Conservation (phyloP, 169 alveolate species). For the Babesia caballi region DNA sequence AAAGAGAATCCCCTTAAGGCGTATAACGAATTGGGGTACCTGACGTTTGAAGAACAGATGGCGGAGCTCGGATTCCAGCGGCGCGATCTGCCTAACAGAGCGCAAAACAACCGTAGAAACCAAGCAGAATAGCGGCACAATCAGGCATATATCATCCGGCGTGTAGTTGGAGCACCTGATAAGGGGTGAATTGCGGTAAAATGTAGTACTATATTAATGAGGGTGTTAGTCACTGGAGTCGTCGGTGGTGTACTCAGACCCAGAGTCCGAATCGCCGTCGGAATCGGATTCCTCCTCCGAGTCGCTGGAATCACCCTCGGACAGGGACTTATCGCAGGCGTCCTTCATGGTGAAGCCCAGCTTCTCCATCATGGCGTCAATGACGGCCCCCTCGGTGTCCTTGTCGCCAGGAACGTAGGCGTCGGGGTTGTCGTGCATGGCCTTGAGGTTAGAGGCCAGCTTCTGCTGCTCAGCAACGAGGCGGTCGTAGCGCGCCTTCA, state of each 20-base stretch:
- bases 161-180: too few species aligned
- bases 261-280: background rate
- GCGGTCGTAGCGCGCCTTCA: background rate
- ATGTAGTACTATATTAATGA: too few species aligned
- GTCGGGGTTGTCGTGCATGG: conserved; percentile 11
- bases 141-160: too few species aligned
- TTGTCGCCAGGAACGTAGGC: background rate
- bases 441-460: background rate
- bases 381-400: background rate
- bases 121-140: too few species aligned
- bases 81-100: too few species aligned
- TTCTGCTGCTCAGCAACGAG: background rate
- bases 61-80: conserved; percentile 6
- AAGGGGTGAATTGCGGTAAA: too few species aligned
- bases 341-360: conserved; percentile 22
- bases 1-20: conserved; percentile 37
- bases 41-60: background rate
- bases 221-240: too few species aligned
- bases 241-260: background rate
- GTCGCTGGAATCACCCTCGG: background rate
- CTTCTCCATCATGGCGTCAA: conserved; percentile 5
- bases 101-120: too few species aligned
- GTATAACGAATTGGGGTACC: background rate
- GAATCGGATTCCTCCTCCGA: background rate
- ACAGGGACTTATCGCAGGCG: background rate